These are phyloP conservation scores for Irpex sp. DNA, from an alignment of 1,284 basidiomycete species.

Conservation along the genomic window DNA sequence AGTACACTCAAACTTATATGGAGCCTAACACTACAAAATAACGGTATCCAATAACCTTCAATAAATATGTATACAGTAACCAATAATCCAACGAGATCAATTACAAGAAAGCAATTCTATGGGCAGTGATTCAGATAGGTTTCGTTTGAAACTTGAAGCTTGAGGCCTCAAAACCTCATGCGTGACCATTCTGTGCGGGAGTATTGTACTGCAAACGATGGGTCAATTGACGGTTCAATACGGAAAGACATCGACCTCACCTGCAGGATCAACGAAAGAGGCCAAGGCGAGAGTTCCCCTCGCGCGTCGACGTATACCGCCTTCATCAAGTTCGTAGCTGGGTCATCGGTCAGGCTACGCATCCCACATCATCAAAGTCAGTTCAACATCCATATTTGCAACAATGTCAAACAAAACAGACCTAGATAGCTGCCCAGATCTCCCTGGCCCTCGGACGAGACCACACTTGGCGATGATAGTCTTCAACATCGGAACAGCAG, in stretches of 20 bases:
- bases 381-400: too few species aligned
- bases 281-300: constrained; percentile 12
- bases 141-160: neutral
- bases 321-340: neutral
- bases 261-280: constrained; percentile 7
- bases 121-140: neutral
- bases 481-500: constrained; percentile 4
- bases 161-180: too few species aligned
- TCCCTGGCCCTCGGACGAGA: constrained; percentile 2
- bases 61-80: neutral
- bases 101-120: too few species aligned
- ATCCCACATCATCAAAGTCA: neutral
- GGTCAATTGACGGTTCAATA: too few species aligned
- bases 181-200: too few species aligned
- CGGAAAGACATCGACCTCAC: neutral
- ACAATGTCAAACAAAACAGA: neutral
- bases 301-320: constrained; percentile 4
- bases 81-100: neutral
- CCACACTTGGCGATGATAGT: constrained; percentile 2
- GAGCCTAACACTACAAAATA: neutral
- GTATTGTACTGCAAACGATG: neutral
- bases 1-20: neutral
- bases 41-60: neutral
- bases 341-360: neutral
- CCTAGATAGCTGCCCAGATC: constrained; percentile 8